Evolutionary conservation across 2,329 filamentous ascomycete species (phyloP), one percentile per base, ranked within the genome.

Genomic region (Xylaria sp.): DNA sequence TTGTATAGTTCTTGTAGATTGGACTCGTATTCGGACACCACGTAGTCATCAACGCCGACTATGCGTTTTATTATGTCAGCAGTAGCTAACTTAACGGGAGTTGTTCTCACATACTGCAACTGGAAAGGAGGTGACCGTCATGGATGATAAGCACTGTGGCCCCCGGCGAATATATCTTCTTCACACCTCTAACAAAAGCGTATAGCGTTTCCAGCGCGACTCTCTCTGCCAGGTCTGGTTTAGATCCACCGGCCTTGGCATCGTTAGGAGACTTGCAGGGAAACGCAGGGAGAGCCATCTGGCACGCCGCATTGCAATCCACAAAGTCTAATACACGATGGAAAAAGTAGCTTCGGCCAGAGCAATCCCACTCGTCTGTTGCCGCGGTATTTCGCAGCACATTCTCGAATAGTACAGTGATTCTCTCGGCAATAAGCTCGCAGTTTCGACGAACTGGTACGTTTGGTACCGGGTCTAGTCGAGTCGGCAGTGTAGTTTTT

Each of bases 31-130:
- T 64, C 58, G 9, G 61, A 67, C 12, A 84, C 82, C 53, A 78
- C 76, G 24, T 75, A 75, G 67, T 85, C 82, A 27, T 83, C 81
- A 36, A 83, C 82, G 8, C 82, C 82, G 48, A 83, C 78, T 79
- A 61, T 58, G 11, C 4, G 24, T 27, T 27, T 27, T 27, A 27
- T 27, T 27, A 14, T 27, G 27, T 73, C 36, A 71, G 60, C 19
- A 27, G 24, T 4, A 2, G 2, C 24, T 27, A 27, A 4, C 24
- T 27, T 4, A 51, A 8, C 9, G 48, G 9, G 8, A 19, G 48
- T 11, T 27, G 24, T 27, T 27, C 24, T 27, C 24, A 69, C 76
- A 69, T 59, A 79, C 78, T 82, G 74, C 81, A 83, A 68, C 84
- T 80, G 24, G 78, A 79, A 36, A 82, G 81, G 6, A 81, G 79